Evolutionary conservation across 148 eudicot genomes (phyloP), one percentile per base, ranked within the genome.

Genomic region (Pouteria glomerata): DNA sequence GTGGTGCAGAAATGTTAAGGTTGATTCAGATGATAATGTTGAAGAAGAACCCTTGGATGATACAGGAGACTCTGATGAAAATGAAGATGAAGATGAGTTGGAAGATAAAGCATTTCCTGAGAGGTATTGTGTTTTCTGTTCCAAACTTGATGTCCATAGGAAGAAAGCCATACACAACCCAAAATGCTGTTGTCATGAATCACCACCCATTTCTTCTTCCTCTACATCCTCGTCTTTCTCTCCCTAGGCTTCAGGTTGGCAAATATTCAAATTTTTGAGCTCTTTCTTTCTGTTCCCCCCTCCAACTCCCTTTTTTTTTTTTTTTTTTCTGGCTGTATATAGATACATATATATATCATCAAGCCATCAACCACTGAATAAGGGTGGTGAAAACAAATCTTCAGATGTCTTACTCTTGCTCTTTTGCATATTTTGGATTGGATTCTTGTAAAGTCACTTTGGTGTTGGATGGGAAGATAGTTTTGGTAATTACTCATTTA

Each of bases 61-160:
- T 47, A 69, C 61, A 6, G 74, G 61, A 29, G 61, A 71, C 37
- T 65, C 60, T 3, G 72, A 79, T 34, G 82, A 69, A 19, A 13
- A 6, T 45, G 50, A 45, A 4, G 74, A 59, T 15, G 71, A 75
- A 14, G 68, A 57, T 19, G 81, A 72, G 34, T 2, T 16, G 53
- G 18, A 10, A 21, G 67, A 39, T 19, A 55, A 50, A 16, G 42
- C 64, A 35, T 68, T 31, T 19, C 1, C 13, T 0, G 80, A 81
- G 8, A 67, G 70, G 57, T 88, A 76, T 31, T 88, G 92, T 68
- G 77, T 88, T 33, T 82, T 80, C 26, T 88, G 92, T 80, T 73
- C 86, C 31, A 88, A 85, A 57, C 79, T 88, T 35, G 92, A 88
- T 61, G 30, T 64, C 39, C 62, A 66, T 12, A 76, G 74, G 42